Conservation (phyloP, 176 grass and related monocot species). For the Lolium multiflorum region DNA sequence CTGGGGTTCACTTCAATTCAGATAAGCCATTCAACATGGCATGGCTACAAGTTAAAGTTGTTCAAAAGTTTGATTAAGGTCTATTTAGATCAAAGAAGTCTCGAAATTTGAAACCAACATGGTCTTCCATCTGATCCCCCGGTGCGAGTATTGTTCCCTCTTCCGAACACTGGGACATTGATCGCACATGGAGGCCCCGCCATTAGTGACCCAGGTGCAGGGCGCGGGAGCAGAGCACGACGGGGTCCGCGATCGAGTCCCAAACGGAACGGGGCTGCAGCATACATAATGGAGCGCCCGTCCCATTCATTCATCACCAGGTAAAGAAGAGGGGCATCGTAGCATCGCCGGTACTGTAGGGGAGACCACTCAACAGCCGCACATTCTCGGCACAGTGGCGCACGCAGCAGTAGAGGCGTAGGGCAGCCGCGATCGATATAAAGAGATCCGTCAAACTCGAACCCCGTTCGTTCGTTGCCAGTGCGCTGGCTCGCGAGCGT, state of each 20-base stretch:
- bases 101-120: not conserved
- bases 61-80: too few relatives aligned
- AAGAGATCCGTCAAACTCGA: not conserved
- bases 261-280: not conserved
- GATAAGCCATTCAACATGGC: too few relatives aligned
- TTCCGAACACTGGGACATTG: conserved; percentile 27
- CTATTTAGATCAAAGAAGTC: too few relatives aligned
- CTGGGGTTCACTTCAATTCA: too few relatives aligned
- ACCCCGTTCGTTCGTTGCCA: not conserved
- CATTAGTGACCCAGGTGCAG: conserved; percentile 30
- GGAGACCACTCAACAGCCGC: too few relatives aligned
- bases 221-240: not conserved
- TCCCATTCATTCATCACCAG: not conserved
- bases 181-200: conserved; percentile 60
- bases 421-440: too few relatives aligned
- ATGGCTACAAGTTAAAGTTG: too few relatives aligned
- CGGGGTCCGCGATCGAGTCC: not conserved
- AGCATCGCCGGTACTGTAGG: too few relatives aligned
- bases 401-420: too few relatives aligned
- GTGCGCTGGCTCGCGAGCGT: not conserved
- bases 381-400: not conserved
- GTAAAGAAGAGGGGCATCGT: too few relatives aligned
- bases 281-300: not conserved
- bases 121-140: not conserved
- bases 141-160: not conserved